phyloP scores from a whole-genome alignment of 1,284 basidiomycete species.

The Inonotus obliquus region DNA sequence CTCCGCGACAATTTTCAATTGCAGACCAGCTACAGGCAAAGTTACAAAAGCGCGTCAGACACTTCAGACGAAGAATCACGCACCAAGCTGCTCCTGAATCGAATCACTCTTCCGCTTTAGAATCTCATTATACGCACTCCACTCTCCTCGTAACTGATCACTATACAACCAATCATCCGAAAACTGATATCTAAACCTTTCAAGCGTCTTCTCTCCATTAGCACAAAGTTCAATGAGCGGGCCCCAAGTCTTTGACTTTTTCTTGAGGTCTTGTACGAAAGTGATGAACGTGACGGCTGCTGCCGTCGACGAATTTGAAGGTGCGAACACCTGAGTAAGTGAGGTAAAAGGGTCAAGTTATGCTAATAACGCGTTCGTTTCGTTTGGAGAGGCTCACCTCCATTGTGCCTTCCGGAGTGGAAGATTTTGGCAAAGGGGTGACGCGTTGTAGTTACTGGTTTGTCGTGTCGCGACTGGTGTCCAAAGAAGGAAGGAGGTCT shows the following conservation, averaged over 20 bases:
- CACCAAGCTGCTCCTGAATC: conserved; percentile 95
- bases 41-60: background rate
- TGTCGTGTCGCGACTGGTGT: conserved; percentile 14
- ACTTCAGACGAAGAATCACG: conserved; percentile 20
- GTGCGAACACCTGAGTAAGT: conserved; percentile 37
- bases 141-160: conserved; percentile 95
- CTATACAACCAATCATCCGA: conserved; percentile 97
- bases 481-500: conserved; percentile 10
- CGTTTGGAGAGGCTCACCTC: conserved; percentile 7
- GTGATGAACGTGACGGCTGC: conserved; percentile 99
- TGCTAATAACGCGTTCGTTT: background rate
- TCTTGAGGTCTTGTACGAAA: conserved; percentile 97
- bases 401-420: conserved; percentile 13
- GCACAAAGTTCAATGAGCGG: conserved; percentile 94
- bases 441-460: conserved; percentile 15
- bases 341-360: background rate
- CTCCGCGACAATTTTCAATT: conserved; percentile 98
- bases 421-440: background rate
- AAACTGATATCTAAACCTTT: conserved; percentile 96
- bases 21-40: conserved; percentile 70
- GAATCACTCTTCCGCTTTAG: conserved; percentile 96
- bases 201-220: conserved; percentile 93
- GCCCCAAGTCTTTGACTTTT: conserved; percentile 95
- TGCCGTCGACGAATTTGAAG: conserved; percentile 81
- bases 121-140: conserved; percentile 98